A percentile compares a stretch with the other conserved stretches of the same genome.
These are phyloP conservation scores for Incumbomyces delicatus DNA, from an alignment of 2,329 filamentous ascomycete genomes.

Conservation along the genomic window DNA sequence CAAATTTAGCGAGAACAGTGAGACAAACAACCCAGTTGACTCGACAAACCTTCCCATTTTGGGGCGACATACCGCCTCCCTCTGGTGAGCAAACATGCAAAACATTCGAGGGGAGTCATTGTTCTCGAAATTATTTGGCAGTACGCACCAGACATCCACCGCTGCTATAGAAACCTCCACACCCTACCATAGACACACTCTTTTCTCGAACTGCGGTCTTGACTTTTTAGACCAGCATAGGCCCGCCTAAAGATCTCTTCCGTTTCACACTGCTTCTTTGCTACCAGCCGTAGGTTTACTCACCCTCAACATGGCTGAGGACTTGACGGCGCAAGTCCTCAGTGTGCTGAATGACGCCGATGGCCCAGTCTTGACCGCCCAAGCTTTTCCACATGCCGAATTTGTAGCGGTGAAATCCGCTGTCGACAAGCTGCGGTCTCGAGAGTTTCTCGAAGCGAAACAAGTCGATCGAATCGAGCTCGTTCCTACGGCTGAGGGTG, in stretches of 20 bases:
- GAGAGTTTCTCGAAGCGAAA: conserved; percentile 80
- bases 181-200: neutral
- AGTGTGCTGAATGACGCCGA: conserved; percentile 54
- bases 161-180: too few species aligned
- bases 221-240: neutral
- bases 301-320: conserved; percentile 17
- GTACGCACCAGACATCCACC: too few species aligned
- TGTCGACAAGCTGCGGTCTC: conserved; percentile 72
- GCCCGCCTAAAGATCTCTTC: too few species aligned
- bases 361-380: conserved; percentile 53
- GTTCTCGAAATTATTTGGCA: neutral
- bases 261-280: too few species aligned
- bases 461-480: conserved; percentile 71
- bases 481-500: conserved; percentile 63
- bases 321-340: conserved; percentile 39
- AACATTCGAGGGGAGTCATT: neutral
- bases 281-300: neutral
- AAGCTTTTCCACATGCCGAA: conserved; percentile 57
- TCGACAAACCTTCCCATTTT: neutral
- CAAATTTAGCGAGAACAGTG: too few species aligned
- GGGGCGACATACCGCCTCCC: neutral
- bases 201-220: neutral
- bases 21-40: too few species aligned
- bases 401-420: conserved; percentile 71
- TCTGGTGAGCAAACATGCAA: neutral